These are phyloP conservation scores for Tricholoma terreum DNA, from an alignment of 768 basidiomycete genomes.

Conservation along the genomic window DNA sequence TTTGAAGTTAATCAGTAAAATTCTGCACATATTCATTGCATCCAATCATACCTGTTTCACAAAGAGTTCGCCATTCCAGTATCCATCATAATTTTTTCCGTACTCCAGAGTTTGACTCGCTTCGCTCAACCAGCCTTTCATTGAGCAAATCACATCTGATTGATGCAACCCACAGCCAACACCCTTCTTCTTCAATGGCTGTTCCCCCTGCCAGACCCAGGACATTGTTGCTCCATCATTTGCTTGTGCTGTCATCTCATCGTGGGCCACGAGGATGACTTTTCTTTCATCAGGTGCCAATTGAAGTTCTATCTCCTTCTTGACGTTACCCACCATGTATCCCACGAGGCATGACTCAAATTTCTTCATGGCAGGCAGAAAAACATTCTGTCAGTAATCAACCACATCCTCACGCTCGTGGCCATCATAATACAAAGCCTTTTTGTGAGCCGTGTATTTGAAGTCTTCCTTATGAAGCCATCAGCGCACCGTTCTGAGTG, in stretches of 20 bases:
- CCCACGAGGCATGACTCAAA: conserved; percentile 20
- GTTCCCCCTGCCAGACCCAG: conserved; percentile 34
- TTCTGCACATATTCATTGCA: no score
- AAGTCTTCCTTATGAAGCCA: conserved; percentile 20
- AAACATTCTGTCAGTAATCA: neutral
- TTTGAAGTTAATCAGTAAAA: conserved; percentile 29
- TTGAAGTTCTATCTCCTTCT: conserved; percentile 9
- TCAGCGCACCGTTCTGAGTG: conserved; percentile 26
- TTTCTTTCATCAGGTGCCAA: conserved; percentile 18
- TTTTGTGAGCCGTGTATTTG: conserved; percentile 20
- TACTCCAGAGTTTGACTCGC: neutral
- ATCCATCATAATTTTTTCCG: no score
- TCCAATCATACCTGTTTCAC: no score
- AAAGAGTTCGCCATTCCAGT: no score
- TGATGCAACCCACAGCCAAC: conserved; percentile 33
- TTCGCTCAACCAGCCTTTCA: neutral
- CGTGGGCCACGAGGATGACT: conserved; percentile 29
- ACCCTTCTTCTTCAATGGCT: conserved; percentile 35
- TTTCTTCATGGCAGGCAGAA: neutral
- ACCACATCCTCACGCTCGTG: conserved; percentile 26
- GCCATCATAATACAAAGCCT: conserved; percentile 35
- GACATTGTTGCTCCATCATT: conserved; percentile 30
- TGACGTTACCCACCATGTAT: conserved; percentile 15
- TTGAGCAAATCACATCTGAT: conserved; percentile 36
- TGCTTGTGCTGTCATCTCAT: conserved; percentile 40